Conservation (phyloP, 805 yeast genomes). For the Saturnispora bothae region DNA sequence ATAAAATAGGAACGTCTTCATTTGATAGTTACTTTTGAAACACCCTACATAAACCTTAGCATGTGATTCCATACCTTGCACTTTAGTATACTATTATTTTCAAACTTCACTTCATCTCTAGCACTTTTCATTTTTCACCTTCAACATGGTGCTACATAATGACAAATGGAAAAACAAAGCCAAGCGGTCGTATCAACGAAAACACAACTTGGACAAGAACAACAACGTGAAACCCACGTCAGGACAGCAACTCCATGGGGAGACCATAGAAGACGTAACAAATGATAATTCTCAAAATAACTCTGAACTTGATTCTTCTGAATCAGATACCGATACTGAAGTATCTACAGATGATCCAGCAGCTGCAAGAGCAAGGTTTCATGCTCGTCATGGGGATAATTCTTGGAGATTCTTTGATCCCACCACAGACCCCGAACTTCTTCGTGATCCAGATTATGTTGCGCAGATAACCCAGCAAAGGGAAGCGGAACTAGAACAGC, state of each 20-base stretch:
- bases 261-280: no score
- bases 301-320: constrained; percentile 5
- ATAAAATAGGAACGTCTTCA: no score
- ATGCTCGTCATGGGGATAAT: constrained; percentile 13
- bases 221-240: constrained; percentile 9
- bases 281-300: no score
- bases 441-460: constrained; percentile 17
- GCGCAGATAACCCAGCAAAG: constrained; percentile 6
- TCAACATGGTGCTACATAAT: constrained; percentile 40
- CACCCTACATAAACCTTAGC: no score
- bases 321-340: neutral
- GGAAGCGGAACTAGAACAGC: constrained; percentile 7
- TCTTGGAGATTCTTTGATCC: constrained; percentile 24
- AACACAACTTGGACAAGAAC: constrained; percentile 28
- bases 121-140: neutral
- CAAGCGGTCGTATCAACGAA: constrained; percentile 30
- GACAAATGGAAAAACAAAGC: constrained; percentile 43
- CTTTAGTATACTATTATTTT: no score
- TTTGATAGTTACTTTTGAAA: no score
- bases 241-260: neutral
- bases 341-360: neutral
- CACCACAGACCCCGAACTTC: constrained; percentile 10
- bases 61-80: no score
- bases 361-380: constrained; percentile 8
- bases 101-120: neutral